A percentile compares a stretch with the other conserved stretches of the same genome.
These are phyloP conservation scores for Plasmodium blacklocki DNA, from an alignment of 169 alveolate genomes.

Conservation along the genomic window DNA sequence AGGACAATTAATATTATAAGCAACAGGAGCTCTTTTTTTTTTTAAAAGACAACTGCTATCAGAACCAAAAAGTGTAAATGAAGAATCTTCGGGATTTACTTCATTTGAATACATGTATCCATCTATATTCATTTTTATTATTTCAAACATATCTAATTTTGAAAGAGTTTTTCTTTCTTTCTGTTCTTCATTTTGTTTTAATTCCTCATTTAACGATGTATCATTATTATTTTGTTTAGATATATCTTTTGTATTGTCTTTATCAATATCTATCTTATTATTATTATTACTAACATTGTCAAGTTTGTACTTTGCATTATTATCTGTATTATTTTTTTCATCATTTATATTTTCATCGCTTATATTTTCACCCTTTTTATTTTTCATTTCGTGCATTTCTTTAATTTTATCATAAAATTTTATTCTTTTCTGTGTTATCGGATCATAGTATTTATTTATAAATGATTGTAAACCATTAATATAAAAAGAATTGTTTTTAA, in stretches of 20 bases:
- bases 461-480: slow-evolving; percentile 70
- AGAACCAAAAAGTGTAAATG: slow-evolving; percentile 72
- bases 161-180: neutral
- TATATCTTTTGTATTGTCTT: neutral
- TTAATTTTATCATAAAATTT: slow-evolving; percentile 58
- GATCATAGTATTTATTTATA: slow-evolving; percentile 75
- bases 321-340: neutral
- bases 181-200: neutral
- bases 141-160: slow-evolving; percentile 45
- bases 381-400: slow-evolving; percentile 34
- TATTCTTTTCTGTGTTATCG: slow-evolving; percentile 59
- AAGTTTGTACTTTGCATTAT: neutral
- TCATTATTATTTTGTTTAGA: neutral
- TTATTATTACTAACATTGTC: neutral
- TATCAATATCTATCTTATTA: neutral
- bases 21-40: slow-evolving; percentile 77
- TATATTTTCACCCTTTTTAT: slow-evolving; percentile 26
- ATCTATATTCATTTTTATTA: slow-evolving; percentile 33
- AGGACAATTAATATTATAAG: slow-evolving; percentile 83
- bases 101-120: slow-evolving; percentile 33
- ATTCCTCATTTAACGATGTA: neutral
- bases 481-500: slow-evolving; percentile 62
- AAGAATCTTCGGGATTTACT: slow-evolving; percentile 58
- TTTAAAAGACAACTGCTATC: slow-evolving; percentile 74
- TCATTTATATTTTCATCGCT: neutral